Base-by-base conservation (phyloP, 306 rosid species). In the Trifolium dubium region DNA sequence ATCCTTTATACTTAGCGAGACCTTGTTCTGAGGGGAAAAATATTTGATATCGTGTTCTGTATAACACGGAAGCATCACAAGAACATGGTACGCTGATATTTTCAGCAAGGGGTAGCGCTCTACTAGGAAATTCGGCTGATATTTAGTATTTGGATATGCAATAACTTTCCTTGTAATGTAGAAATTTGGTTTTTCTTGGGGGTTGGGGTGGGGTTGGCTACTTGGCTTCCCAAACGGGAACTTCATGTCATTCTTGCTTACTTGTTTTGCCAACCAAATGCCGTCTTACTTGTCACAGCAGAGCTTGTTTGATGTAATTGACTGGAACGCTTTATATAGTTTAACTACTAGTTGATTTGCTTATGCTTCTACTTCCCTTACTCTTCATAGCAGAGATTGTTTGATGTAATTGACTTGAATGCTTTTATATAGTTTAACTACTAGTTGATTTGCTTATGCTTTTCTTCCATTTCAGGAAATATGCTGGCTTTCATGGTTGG, bases 401-500 rank as follows among this genome's bases (percentile, higher is more conserved):
- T 76, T 72, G 10, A 29, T 69, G 55, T 29, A 49, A 14, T 54
- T 76, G 49, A 56, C n/a, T 35, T 67, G 53, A 44, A 29, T 81
- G 2, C 66, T 39, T 32, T 67, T 60, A 17, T 59, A 34, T 46
- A 58, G 10, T 35, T 60, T 8, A 61, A 12, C 9, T 66, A 37
- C 62, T 23, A 62, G 40, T 61, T 50, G 69, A 44, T 78, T 60
- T 62, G 35, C 37, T 80, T 50, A 44, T 77, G 35, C 49, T 67
- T 76, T n/a, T 62, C 66, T 81, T 72, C 69, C 76, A 14, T 83
- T 75, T 84, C 79, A 95, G 98, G 90, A 72, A 95, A 95, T 75
- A 88, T 88, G 96, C 92, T 95, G 74, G 81, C 90, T 63, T 95
- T 92, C 85, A 68, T 86, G 92, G 95, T 89, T 87, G 96, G 90